Percentiles rank a stretch among this genome's conserved stretches.
phyloP scores from a whole-genome alignment of 1,139 yeast species.

The Lizanozyma gosingica region DNA sequence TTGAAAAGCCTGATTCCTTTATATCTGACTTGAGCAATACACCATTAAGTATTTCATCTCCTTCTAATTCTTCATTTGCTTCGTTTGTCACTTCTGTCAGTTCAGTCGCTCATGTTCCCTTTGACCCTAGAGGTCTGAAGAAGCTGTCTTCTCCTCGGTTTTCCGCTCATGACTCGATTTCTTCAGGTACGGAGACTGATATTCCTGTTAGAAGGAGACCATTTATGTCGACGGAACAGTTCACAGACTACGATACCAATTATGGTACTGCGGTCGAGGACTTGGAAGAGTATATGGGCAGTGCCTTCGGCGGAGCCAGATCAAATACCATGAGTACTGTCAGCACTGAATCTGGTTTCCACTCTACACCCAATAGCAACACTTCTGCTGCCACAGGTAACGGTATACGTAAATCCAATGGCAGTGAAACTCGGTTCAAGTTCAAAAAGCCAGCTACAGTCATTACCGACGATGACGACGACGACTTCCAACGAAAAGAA shows the following conservation, averaged over 20 bases:
- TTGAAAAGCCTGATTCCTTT: slow-evolving; percentile 3
- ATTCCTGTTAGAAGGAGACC: slow-evolving; percentile 2
- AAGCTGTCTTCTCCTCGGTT: background rate
- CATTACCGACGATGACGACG: slow-evolving; percentile 9
- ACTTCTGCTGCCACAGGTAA: background rate
- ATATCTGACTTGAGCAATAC: background rate
- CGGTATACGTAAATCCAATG: too few relatives aligned
- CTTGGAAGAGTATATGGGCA: background rate
- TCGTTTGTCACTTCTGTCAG: slow-evolving; percentile 11
- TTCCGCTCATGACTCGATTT: slow-evolving; percentile 1
- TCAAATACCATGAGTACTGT: background rate
- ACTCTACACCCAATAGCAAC: slow-evolving; percentile 1
- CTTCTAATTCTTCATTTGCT: background rate
- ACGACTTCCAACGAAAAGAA: slow-evolving; percentile 10
- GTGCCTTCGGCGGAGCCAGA: background rate
- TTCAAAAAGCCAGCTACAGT: slow-evolving; percentile 2
- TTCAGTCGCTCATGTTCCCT: slow-evolving; percentile 10
- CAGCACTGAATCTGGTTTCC: background rate
- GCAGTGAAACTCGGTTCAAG: slow-evolving; percentile 2
- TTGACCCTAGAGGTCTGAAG: background rate
- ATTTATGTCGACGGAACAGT: background rate
- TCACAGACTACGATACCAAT: background rate
- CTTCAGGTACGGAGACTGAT: slow-evolving; percentile 1
- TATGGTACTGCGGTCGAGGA: background rate
- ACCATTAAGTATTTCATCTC: background rate